Conservation (phyloP, 768 basidiomycete genomes). For the Leccinum rimulosum region DNA sequence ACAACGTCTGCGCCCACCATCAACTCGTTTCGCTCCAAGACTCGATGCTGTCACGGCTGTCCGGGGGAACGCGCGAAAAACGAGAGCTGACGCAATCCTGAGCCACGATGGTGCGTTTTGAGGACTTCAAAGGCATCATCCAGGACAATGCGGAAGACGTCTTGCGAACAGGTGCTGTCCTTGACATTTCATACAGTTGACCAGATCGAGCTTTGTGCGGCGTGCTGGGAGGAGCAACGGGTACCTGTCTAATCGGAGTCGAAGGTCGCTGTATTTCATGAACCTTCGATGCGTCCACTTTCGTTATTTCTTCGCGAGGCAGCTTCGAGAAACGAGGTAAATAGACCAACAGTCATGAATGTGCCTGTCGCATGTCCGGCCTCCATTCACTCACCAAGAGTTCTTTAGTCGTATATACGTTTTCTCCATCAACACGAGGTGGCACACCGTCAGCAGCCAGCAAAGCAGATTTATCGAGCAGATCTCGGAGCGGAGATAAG, state of each 20-base stretch:
- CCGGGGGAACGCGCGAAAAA: constrained; percentile 7
- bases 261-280: constrained; percentile 2
- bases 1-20: neutral
- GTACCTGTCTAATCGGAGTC: constrained; percentile 23
- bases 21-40: constrained; percentile 31
- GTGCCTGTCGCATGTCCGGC: constrained; percentile 4
- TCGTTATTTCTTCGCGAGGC: neutral
- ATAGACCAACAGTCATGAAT: neutral
- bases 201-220: constrained; percentile 27
- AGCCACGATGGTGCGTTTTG: constrained; percentile 5
- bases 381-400: constrained; percentile 17
- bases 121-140: constrained; percentile 22
- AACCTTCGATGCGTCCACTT: neutral
- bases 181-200: constrained; percentile 8
- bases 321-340: constrained; percentile 13
- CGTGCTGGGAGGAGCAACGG: constrained; percentile 19
- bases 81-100: constrained; percentile 7
- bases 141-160: constrained; percentile 27
- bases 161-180: constrained; percentile 13
- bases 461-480: constrained; percentile 1
- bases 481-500: constrained; percentile 31
- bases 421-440: constrained; percentile 20
- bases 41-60: constrained; percentile 36
- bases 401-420: constrained; percentile 4
- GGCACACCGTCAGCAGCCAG: constrained; percentile 3